A percentile compares a stretch with the other conserved stretches of the same genome.
Conservation (phyloP, 345 rosid genomes). For the Pseudoturritis turrita region DNA sequence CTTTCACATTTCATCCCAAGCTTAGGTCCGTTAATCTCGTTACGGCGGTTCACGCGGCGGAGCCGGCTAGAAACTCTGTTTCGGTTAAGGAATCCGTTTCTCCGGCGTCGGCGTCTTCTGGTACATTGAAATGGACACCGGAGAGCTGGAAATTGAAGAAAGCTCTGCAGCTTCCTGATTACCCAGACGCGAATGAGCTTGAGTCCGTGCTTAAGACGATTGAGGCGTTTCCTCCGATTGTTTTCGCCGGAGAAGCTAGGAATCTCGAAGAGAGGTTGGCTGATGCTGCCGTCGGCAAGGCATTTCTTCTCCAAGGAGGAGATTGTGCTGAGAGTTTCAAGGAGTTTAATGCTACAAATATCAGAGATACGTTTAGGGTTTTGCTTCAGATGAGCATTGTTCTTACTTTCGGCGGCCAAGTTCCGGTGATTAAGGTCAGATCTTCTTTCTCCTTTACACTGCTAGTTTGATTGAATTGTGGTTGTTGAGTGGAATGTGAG, state of each 20-base stretch:
- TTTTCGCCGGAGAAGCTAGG: constrained; percentile 54
- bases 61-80: constrained; percentile 35
- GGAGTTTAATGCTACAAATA: constrained; percentile 46
- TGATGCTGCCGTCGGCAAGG: constrained; percentile 46
- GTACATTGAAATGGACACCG: constrained; percentile 37
- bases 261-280: constrained; percentile 44
- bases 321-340: constrained; percentile 64
- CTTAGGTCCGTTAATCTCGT: constrained; percentile 23
- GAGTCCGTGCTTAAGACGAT: constrained; percentile 43
- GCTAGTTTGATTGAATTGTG: neutral
- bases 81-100: constrained; percentile 20
- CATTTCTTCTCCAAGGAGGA: constrained; percentile 55
- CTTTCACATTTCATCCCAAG: constrained; percentile 27
- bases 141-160: constrained; percentile 49
- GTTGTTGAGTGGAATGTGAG: neutral
- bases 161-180: constrained; percentile 48
- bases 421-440: constrained; percentile 53
- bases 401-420: constrained; percentile 58
- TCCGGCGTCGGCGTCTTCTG: neutral
- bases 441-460: neutral
- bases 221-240: constrained; percentile 47
- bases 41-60: constrained; percentile 44
- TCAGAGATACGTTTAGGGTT: constrained; percentile 49
- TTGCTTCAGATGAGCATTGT: constrained; percentile 63
- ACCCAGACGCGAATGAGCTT: constrained; percentile 36